Conservation (phyloP, 805 yeast genomes). For the Yamadazyma sp. region DNA sequence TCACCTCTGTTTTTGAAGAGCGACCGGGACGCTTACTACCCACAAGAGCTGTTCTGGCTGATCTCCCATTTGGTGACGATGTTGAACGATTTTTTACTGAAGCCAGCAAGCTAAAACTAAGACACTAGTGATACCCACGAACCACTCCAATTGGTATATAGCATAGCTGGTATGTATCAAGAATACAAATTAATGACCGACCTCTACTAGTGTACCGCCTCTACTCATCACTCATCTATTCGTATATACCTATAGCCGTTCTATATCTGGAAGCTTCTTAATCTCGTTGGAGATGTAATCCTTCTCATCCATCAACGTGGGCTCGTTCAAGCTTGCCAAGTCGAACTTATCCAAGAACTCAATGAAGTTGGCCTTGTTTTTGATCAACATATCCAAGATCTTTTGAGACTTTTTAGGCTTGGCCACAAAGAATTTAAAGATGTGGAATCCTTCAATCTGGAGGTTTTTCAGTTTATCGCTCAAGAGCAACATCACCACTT, state of each 20-base stretch:
- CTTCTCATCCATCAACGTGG: conserved; percentile 71
- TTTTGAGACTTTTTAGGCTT: conserved; percentile 87
- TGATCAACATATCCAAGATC: conserved; percentile 75
- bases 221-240: background rate
- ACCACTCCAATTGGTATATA: no score
- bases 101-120: no score
- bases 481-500: conserved; percentile 79
- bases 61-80: no score
- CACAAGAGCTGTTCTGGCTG: no score
- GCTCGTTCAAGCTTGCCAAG: conserved; percentile 61
- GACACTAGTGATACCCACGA: no score
- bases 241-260: conserved; percentile 19
- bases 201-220: no score
- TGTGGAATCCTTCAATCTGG: conserved; percentile 87
- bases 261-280: conserved; percentile 64
- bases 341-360: conserved; percentile 67
- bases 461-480: conserved; percentile 88
- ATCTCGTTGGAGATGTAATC: conserved; percentile 77
- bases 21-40: no score
- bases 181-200: no score
- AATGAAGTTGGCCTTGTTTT: conserved; percentile 77
- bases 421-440: conserved; percentile 94
- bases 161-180: no score
- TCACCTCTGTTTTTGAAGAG: no score
- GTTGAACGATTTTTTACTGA: no score